Base-by-base conservation (phyloP, 2,329 filamentous ascomycete species). In the Exophiala dermatitidis region DNA sequence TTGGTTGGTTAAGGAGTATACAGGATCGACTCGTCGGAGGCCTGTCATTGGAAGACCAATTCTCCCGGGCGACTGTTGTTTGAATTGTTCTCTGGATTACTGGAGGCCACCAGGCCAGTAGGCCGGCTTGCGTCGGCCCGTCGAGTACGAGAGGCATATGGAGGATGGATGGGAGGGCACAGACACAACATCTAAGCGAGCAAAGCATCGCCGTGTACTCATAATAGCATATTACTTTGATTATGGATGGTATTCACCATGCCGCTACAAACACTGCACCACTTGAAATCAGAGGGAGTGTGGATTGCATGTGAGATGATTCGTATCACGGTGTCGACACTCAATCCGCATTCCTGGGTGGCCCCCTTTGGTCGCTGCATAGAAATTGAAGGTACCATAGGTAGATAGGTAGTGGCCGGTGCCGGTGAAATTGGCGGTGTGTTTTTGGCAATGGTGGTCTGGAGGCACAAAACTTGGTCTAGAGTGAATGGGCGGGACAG, bases 221-320 rank as follows among this genome's bases (percentile, higher is more conserved):
- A 58, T 58, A 58, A 58, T 58, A 55, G 53, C 48, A 53, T 43
- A 48, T 38, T 41, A 52, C 46, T 54, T 33, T 40, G 43, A 49
- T 34, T 36, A 52, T 51, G 48, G 36, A 44, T 12, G 37, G 10
- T 31, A 31, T 10, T 4, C 2, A 4, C 19, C n/a, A 41, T 26
- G 12, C 38, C 38, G 36, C 36, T 19, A 19, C 19, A 19, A 19
- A 19, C 19, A 19, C 19, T 19, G 19, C 19, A 19, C 19, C 19
- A 19, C 19, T 19, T 19, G 19, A 19, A 19, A 19, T 19, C 19
- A 19, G 19, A 19, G 19, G 19, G 19, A 19, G 19, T 19, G 19
- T 19, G 19, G 19, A 19, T 19, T 19, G 19, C 19, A 19, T 19
- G 19, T 19, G 19, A 19, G 19, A 19, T 19, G 19, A 19, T 19